Base-by-base conservation (phyloP, 805 yeast genomes). In the Metschnikowia shivogae region DNA sequence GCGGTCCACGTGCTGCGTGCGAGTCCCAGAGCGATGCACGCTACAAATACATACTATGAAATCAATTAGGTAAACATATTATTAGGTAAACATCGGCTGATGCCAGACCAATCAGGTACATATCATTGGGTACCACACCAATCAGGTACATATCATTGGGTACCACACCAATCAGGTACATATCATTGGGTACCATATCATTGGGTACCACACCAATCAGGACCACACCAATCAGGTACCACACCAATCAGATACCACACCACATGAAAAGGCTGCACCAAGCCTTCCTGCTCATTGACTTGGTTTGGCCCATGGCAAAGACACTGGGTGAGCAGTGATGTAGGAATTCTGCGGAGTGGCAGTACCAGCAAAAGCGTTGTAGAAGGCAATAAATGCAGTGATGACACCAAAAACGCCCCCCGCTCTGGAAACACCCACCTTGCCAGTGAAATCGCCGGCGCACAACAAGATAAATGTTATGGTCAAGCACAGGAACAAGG, bases 321-420 rank as follows among this genome's bases (percentile, higher is more conserved):
- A 62, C 39, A 68, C 42, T 12, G 65, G 52, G 41, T 47, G 50
- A 14, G 65, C 70, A 4, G 61, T 58, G 45, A 70, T 35, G 55
- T 70, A 70, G 17, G 70, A 60, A 60, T 70, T 70, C 42, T 56
- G 57, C 24, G 39, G 51, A 40, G 54, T 66, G 35, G 73, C 72
- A 5, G 57, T 55, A 57, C 73, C 73, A 19, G 73, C 68, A 43
- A 58, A 69, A 5, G 73, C 73, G 46, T 70, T 68, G 53, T 70
- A 70, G 54, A 62, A 68, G 1, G 72, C 74, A 31, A 67, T 49
- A 46, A 70, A 56, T 2, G 69, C 67, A 11, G 72, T 64, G 34
- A 70, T 60, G n/a, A 68, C 65, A n/a, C 75, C 75, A 42, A 61
- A 42, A 6, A 68, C 68, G 36, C 74, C 75, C 24, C 73, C 75